Percentiles rank a stretch among this genome's conserved stretches.
Conservation (phyloP, 164 flowering plant genomes). For the Brasenia schreberi region DNA sequence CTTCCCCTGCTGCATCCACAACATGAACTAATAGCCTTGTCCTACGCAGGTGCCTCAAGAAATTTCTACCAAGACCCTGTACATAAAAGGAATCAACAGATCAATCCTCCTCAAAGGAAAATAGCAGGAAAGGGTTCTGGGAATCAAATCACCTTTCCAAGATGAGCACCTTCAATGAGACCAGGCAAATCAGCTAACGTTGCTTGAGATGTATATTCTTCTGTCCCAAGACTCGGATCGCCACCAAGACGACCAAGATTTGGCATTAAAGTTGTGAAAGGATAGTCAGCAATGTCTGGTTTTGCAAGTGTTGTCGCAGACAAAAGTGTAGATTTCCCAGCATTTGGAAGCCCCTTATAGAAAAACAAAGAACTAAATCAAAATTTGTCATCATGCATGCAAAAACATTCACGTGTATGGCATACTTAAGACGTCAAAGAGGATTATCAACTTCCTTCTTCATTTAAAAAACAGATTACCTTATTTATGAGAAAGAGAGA, state of each 20-base stretch:
- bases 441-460: no score
- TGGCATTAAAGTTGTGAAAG: conserved; percentile 97
- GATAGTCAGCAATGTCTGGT: conserved; percentile 96
- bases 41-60: conserved; percentile 89
- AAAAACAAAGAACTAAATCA: conserved; percentile 1
- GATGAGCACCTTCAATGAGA: conserved; percentile 96
- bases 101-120: background rate
- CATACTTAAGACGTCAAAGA: no score
- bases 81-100: conserved; percentile 4
- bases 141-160: conserved; percentile 65
- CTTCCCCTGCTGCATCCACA: conserved; percentile 81
- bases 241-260: conserved; percentile 97
- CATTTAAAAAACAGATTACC: no score
- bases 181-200: conserved; percentile 98
- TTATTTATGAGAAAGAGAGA: conserved; percentile 1
- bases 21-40: conserved; percentile 86
- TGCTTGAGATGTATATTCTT: conserved; percentile 66
- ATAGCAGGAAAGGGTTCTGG: no score
- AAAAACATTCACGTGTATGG: background rate
- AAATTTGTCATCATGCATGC: no score
- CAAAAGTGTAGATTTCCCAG: conserved; percentile 94
- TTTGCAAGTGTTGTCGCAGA: conserved; percentile 80
- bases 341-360: conserved; percentile 93
- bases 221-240: conserved; percentile 82
- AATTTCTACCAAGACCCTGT: conserved; percentile 96